Conservation (phyloP, 1,284 basidiomycete genomes). For the Trichosporon sp. region DNA sequence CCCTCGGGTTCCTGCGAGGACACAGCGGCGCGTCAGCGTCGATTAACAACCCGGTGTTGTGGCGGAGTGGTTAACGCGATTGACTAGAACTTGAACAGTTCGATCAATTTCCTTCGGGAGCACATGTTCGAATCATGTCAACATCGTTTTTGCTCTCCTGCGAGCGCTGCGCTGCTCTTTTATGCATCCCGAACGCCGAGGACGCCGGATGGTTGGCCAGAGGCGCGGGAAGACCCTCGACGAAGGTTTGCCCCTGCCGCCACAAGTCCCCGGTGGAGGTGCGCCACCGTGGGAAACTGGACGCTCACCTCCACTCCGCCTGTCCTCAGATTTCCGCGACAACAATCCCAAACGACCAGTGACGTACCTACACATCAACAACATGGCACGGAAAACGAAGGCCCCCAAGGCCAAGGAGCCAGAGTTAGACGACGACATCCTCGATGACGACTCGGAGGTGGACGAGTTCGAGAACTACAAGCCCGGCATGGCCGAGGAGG, state of each 20-base stretch:
- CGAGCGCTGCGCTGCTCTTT: not conserved
- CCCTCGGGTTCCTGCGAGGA: too few species aligned
- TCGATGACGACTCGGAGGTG: constrained; percentile 42
- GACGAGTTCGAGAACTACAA: constrained; percentile 40
- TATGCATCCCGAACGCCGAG: not conserved
- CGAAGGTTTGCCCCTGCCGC: not conserved
- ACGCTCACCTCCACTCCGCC: not conserved
- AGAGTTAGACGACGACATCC: constrained; percentile 29
- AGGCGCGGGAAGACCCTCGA: not conserved
- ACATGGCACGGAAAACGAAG: not conserved
- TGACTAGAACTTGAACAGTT: not conserved
- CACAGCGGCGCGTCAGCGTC: too few species aligned
- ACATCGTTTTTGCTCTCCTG: not conserved
- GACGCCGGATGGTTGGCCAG: not conserved
- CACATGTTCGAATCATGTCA: constrained; percentile 7
- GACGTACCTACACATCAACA: not conserved
- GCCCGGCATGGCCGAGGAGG: constrained; percentile 47
- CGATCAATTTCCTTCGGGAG: constrained; percentile 3
- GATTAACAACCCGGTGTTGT: constrained; percentile 5
- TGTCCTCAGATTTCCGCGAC: not conserved
- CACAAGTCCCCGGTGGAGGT: not conserved
- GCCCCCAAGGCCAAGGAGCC: not conserved
- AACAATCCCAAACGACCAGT: not conserved
- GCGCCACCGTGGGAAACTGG: not conserved
- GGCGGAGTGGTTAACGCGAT: constrained; percentile 7